Evolutionary conservation across 2,329 filamentous ascomycete species (phyloP), one percentile per base, ranked within the genome.

Genomic region (Talaromyces sp.): DNA sequence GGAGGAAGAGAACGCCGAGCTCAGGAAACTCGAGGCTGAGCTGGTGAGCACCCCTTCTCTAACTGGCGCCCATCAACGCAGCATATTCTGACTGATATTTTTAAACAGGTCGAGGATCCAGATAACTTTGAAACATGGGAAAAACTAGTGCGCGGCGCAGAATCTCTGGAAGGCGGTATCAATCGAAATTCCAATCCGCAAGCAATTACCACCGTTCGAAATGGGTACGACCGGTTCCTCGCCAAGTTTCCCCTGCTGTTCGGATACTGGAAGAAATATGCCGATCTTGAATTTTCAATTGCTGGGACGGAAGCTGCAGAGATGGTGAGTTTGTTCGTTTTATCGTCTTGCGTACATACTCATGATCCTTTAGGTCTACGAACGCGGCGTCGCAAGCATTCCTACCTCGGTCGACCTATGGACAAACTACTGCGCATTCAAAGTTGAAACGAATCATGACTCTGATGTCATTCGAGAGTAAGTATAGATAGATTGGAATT

Each of bases 201-300:
- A 74, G 92, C 95, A 33, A 93, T 99, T 71, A 89, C 92, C 22
- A 89, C 92, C 11, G 90, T 93, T 64, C 90, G 95, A 78, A 88
- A 91, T 77, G 87, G 91, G 68, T 98, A 96, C 82, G 93, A 99
- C 77, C 88, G 90, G 57, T 96, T 99, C 75, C 89, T 99, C 24
- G 87, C 91, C 67, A 97, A 97, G 75, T 99, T 97, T 70, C 95
- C 95, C 2, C 85, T 98, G 11, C 87, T 98, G 45, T 99, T 98
- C 73, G 95, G 94, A 61, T 99, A 98, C 82, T 99, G 95, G 95
- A 98, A 98, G 83, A 98, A 97, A 78, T 99, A 98, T 84, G 95
- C 95, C 74, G 94, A 98, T 73, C 85, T 96, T 69, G 95, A 99
- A 75, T 99, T 99, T 81, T 93, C 93, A 60, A 97, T 99, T 69